These are phyloP conservation scores for Phytophthora palmivora DNA, from an alignment of 352 stramenopile genomes.

Conservation along the genomic window DNA sequence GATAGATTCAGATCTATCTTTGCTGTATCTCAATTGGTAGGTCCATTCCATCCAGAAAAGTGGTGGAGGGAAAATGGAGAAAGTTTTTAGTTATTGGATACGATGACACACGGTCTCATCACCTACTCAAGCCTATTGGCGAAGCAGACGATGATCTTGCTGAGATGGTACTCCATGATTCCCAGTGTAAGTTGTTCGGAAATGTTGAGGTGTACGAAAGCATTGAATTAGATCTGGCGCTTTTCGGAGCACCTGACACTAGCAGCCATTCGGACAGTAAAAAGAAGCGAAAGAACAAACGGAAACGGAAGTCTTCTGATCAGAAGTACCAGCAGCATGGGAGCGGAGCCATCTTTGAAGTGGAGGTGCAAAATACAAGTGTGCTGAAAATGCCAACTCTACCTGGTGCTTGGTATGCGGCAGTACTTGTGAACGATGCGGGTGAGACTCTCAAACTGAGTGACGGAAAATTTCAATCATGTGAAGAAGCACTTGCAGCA, in stretches of 20 bases:
- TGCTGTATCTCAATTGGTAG: conserved; percentile 72
- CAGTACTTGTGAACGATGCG: conserved; percentile 40
- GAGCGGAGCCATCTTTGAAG: conserved; percentile 31
- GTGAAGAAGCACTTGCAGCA: conserved; percentile 28
- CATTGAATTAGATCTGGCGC: conserved; percentile 48
- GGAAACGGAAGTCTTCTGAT: conserved; percentile 50
- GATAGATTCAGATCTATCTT: conserved; percentile 52
- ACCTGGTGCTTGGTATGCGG: conserved; percentile 69
- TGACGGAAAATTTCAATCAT: conserved; percentile 17
- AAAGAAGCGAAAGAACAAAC: conserved; percentile 77
- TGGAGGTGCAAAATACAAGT: conserved; percentile 64
- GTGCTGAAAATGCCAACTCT: conserved; percentile 45
- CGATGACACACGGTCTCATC: conserved; percentile 56
- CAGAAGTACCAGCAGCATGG: conserved; percentile 29
- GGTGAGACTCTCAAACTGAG: conserved; percentile 18
- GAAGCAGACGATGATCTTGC: conserved; percentile 44
- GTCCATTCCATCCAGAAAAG: conserved; percentile 77
- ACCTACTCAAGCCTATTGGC: conserved; percentile 68
- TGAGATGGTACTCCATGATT: conserved; percentile 83
- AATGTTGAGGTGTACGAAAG: conserved; percentile 59
- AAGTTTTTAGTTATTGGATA: conserved; percentile 79
- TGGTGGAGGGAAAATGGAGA: conserved; percentile 83
- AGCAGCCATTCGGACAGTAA: conserved; percentile 25
- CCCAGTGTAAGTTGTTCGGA: conserved; percentile 67
- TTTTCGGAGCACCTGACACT: conserved; percentile 50